These are phyloP conservation scores for Botrytis byssoidea DNA, from an alignment of 2,329 filamentous ascomycete species.

Conservation along the genomic window DNA sequence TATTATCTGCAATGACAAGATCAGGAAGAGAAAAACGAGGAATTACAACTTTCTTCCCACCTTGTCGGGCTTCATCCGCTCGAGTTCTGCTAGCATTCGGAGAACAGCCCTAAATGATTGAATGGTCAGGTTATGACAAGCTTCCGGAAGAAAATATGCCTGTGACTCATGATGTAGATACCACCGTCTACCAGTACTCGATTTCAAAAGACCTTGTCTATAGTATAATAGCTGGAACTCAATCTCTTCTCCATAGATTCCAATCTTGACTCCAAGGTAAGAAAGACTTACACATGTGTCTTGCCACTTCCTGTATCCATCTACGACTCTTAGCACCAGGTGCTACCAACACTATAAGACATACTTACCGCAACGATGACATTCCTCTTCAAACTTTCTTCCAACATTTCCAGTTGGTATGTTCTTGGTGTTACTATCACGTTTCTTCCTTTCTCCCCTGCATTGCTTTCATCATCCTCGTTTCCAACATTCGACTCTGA, in stretches of 20 bases:
- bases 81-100: conserved; percentile 64
- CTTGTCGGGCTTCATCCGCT: conserved; percentile 52
- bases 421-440: conserved; percentile 34
- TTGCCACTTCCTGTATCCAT: conserved; percentile 24
- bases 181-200: background rate
- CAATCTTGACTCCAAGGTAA: background rate
- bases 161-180: background rate
- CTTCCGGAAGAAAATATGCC: background rate
- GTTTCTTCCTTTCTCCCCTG: background rate
- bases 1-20: conserved; percentile 45
- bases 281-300: conserved; percentile 21
- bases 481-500: background rate
- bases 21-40: conserved; percentile 11
- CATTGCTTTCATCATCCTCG: background rate
- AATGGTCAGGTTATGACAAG: background rate
- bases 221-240: background rate
- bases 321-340: conserved; percentile 1
- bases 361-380: conserved; percentile 64
- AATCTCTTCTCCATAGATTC: background rate
- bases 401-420: conserved; percentile 76
- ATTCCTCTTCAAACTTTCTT: conserved; percentile 65
- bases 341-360: background rate
- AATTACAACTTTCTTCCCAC: conserved; percentile 40
- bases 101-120: conserved; percentile 50
- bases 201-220: background rate